A percentile compares a stretch with the other conserved stretches of the same genome.
These are phyloP conservation scores for Tolypocladium tundrense DNA, from an alignment of 2,329 filamentous ascomycete genomes.

Conservation along the genomic window DNA sequence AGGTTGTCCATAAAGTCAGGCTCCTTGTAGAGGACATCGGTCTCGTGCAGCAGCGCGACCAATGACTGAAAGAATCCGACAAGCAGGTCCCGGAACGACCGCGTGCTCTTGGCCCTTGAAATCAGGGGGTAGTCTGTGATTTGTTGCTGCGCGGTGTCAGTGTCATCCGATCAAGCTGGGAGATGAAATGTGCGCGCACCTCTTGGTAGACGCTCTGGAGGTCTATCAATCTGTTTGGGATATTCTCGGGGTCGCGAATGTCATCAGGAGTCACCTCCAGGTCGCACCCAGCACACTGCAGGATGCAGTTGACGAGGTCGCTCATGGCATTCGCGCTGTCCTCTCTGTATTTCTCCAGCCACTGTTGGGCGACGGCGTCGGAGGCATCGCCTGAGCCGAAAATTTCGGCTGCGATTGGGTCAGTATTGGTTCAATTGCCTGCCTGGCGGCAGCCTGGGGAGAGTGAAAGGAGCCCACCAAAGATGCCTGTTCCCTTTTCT, in stretches of 20 bases:
- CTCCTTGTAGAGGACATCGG: conserved; percentile 72
- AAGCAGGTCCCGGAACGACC: conserved; percentile 68
- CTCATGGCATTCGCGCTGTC: conserved; percentile 45
- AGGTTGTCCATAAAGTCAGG: conserved; percentile 75
- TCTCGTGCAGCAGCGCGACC: conserved; percentile 68
- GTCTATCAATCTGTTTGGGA: conserved; percentile 65
- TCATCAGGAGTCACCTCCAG: conserved; percentile 71
- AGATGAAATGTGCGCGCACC: conserved; percentile 31
- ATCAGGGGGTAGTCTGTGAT: conserved; percentile 89
- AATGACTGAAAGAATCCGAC: conserved; percentile 70
- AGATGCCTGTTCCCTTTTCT: conserved; percentile 42
- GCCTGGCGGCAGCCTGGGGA: conserved; percentile 10
- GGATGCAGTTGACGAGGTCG: conserved; percentile 56
- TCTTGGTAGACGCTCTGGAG: conserved; percentile 83
- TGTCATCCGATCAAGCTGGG: neutral
- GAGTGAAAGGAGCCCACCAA: conserved; percentile 31
- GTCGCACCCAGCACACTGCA: conserved; percentile 69
- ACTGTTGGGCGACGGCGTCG: conserved; percentile 48
- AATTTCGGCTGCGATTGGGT: conserved; percentile 41
- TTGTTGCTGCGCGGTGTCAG: conserved; percentile 44
- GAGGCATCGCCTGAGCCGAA: conserved; percentile 49
- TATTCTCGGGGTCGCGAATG: conserved; percentile 82
- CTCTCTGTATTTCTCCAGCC: conserved; percentile 47
- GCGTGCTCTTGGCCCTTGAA: conserved; percentile 65
- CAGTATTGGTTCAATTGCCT: conserved; percentile 7